phyloP scores from a whole-genome alignment of 208 protist genomes.

The Trichomonas gallinae region DNA sequence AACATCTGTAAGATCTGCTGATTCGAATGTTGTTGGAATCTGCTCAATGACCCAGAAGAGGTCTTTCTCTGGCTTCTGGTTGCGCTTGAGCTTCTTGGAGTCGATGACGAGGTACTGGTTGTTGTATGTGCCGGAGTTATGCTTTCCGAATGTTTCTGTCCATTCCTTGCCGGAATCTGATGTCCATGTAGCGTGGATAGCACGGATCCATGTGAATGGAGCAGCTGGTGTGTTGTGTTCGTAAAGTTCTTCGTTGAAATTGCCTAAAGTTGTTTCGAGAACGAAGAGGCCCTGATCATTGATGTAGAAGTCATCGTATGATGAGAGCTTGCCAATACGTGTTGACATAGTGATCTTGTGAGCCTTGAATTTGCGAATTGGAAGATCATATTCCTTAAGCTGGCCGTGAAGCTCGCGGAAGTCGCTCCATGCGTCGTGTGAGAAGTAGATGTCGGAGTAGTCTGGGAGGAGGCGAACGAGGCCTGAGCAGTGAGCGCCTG shows the following conservation, averaged over 20 bases:
- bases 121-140: conserved; percentile 24
- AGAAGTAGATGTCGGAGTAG: neutral
- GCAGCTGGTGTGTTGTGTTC: neutral
- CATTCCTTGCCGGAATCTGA: conserved; percentile 8
- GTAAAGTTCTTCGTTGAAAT: conserved; percentile 46
- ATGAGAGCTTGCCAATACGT: conserved; percentile 45
- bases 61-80: neutral
- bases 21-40: neutral
- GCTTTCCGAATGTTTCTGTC: neutral
- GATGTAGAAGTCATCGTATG: conserved; percentile 68
- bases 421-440: neutral
- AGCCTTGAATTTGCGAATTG: neutral
- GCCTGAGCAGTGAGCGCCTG: neutral
- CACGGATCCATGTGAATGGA: conserved; percentile 9
- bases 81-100: neutral
- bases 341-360: neutral
- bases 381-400: neutral
- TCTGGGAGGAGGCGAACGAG: neutral
- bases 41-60: conserved; percentile 20
- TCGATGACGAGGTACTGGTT: conserved; percentile 21
- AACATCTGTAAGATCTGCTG: neutral
- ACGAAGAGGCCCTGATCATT: conserved; percentile 49
- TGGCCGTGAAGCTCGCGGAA: neutral
- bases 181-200: neutral
- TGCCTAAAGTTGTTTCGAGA: conserved; percentile 54